These are phyloP conservation scores for Cryptosporidium xiaoi DNA, from an alignment of 169 alveolate species.

Conservation along the genomic window DNA sequence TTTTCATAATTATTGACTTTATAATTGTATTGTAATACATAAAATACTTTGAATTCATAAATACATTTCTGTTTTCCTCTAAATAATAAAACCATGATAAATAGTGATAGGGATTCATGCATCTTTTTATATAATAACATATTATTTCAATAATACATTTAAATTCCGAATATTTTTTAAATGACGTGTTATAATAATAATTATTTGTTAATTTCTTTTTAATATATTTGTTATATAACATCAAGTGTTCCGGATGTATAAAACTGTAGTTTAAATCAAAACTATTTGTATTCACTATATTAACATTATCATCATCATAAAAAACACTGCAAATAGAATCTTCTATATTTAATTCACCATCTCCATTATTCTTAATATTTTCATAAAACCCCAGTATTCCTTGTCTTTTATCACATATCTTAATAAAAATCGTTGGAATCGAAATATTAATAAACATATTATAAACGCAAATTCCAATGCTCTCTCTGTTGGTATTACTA, in stretches of 20 bases:
- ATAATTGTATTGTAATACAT: conserved; percentile 7
- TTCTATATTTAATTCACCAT: background rate
- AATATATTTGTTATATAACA: conserved; percentile 26
- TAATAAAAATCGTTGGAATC: conserved; percentile 20
- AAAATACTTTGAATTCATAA: conserved; percentile 1
- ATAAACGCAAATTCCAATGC: background rate
- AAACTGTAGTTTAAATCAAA: conserved; percentile 49
- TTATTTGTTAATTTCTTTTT: background rate
- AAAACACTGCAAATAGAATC: background rate
- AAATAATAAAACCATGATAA: conserved; percentile 40
- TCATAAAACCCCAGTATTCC: conserved; percentile 6
- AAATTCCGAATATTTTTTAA: conserved; percentile 6
- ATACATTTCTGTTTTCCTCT: conserved; percentile 9
- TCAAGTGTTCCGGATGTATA: conserved; percentile 64
- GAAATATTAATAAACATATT: conserved; percentile 21
- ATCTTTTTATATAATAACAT: conserved; percentile 51
- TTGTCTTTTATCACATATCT: conserved; percentile 2
- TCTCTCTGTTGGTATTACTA: background rate
- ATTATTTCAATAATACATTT: conserved; percentile 47
- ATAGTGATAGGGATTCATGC: conserved; percentile 59
- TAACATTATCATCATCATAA: background rate
- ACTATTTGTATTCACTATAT: background rate
- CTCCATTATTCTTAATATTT: background rate
- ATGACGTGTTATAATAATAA: background rate
- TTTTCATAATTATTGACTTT: conserved; percentile 29